Conservation (phyloP, 1,284 basidiomycete species). For the Pascua sp. region DNA sequence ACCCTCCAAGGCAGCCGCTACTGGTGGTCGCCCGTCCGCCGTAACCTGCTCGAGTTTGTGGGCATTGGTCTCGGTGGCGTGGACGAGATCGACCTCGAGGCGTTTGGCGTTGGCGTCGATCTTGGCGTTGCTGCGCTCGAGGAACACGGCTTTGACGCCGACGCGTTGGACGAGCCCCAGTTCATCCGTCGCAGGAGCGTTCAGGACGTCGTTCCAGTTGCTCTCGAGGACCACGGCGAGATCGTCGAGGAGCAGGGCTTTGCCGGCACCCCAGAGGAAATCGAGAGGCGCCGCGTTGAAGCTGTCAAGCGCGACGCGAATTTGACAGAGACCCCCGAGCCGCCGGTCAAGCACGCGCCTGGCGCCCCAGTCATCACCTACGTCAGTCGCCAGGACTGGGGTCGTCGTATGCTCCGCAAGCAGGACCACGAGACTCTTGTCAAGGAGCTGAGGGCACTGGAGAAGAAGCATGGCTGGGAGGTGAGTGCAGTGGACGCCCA, state of each 20-base stretch:
- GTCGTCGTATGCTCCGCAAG: constrained; percentile 57
- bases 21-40: constrained; percentile 76
- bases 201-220: background rate
- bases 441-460: constrained; percentile 56
- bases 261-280: no score
- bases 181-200: background rate
- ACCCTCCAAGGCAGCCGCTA: constrained; percentile 65
- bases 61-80: constrained; percentile 49
- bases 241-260: background rate
- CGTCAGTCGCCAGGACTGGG: constrained; percentile 79
- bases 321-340: background rate
- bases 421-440: constrained; percentile 51
- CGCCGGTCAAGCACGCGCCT: constrained; percentile 14
- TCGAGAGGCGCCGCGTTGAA: no score
- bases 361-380: constrained; percentile 71
- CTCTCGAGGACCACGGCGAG: background rate
- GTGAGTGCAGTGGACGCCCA: constrained; percentile 32
- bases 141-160: constrained; percentile 9
- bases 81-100: constrained; percentile 18
- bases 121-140: constrained; percentile 29
- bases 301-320: background rate
- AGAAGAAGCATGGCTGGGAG: constrained; percentile 71
- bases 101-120: constrained; percentile 44
- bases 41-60: constrained; percentile 67
- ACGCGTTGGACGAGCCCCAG: background rate